Percentiles rank a stretch among this genome's conserved stretches.
Conservation (phyloP, 192 early-diverging fungal species). For the Backusella macrospora region DNA sequence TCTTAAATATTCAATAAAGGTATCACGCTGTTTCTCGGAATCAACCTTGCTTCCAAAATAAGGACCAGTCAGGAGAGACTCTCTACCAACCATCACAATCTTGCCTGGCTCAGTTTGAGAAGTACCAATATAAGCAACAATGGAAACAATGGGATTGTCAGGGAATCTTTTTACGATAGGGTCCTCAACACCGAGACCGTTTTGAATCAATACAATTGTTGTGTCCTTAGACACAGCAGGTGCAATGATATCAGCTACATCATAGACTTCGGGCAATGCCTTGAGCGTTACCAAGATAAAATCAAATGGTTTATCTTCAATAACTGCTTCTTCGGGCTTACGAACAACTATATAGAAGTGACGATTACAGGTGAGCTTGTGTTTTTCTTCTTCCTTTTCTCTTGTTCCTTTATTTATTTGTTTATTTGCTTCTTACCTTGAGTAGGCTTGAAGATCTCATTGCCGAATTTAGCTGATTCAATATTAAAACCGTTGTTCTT, state of each 20-base stretch:
- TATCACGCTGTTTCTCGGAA: constrained; percentile 27
- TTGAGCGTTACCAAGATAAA: constrained; percentile 69
- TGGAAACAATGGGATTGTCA: constrained; percentile 59
- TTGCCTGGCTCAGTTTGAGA: constrained; percentile 56
- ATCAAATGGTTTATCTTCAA: constrained; percentile 49
- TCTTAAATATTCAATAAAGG: constrained; percentile 49
- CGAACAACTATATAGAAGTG: constrained; percentile 39
- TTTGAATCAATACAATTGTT: constrained; percentile 74
- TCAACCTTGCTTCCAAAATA: constrained; percentile 40
- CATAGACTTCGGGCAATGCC: constrained; percentile 63
- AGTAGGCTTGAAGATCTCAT: constrained; percentile 55
- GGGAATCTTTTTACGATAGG: constrained; percentile 62
- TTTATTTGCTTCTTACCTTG: constrained; percentile 37
- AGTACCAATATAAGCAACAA: constrained; percentile 65
- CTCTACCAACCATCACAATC: constrained; percentile 52
- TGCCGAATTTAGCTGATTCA: constrained; percentile 56
- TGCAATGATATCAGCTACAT: constrained; percentile 59
- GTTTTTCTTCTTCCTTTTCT: background rate
- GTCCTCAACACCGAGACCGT: constrained; percentile 70
- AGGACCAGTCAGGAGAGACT: constrained; percentile 47
- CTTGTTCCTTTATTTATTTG: background rate
- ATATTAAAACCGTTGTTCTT: constrained; percentile 58
- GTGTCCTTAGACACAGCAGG: constrained; percentile 51
- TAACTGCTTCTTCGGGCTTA: constrained; percentile 47
- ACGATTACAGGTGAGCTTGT: background rate